phyloP scores from a whole-genome alignment of 345 rosid genomes.

The Aurinia saxatilis region DNA sequence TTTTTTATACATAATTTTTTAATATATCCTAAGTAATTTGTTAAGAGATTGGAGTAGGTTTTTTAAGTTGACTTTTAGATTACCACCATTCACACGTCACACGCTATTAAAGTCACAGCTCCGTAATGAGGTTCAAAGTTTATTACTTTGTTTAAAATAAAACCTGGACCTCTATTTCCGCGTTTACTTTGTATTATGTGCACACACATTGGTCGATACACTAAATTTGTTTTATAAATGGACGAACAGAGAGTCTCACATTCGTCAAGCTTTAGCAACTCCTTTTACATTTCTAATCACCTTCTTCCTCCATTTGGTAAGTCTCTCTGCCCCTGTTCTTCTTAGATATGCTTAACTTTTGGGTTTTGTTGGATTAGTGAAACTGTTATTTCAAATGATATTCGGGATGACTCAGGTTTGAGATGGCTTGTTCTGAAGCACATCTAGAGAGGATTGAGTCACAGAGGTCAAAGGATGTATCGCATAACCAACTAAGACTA shows the following conservation, averaged over 20 bases:
- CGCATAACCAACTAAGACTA: background rate
- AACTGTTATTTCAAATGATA: background rate
- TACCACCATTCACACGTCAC: too few relatives aligned
- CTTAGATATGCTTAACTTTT: background rate
- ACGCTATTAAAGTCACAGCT: too few relatives aligned
- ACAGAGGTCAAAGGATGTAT: background rate
- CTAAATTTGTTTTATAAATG: background rate
- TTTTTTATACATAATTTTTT: too few relatives aligned
- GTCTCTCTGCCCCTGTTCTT: background rate
- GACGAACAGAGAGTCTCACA: background rate
- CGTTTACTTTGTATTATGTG: too few relatives aligned
- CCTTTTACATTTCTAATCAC: background rate
- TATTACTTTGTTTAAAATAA: too few relatives aligned
- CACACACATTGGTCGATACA: too few relatives aligned
- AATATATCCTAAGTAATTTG: too few relatives aligned
- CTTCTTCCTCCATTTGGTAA: background rate
- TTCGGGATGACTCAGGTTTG: background rate
- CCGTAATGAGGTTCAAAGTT: too few relatives aligned
- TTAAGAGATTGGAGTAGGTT: too few relatives aligned
- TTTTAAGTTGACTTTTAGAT: too few relatives aligned
- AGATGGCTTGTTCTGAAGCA: background rate
- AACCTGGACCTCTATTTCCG: too few relatives aligned
- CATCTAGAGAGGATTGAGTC: background rate
- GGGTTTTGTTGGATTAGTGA: background rate
- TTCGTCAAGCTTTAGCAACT: background rate